Base-by-base conservation (phyloP, 108 stramenopile species). In the Hondaea fermentalgiana region DNA sequence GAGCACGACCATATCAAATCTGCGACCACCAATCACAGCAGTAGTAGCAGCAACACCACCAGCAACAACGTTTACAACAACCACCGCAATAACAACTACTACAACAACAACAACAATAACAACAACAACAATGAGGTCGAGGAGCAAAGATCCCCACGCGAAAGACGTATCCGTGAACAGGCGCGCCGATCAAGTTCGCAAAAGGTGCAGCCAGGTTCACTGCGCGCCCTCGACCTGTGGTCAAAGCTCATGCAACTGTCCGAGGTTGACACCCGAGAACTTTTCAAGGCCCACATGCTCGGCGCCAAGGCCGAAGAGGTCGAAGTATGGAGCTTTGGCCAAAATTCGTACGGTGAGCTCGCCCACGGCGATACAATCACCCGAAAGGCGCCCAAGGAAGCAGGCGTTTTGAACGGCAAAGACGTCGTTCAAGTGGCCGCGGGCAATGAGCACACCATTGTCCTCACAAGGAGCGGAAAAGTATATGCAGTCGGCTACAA, bases 261-360 rank as follows among this genome's bases (percentile, higher is more conserved):
- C 4, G 51, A 83, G 19, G 87, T 47, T 60, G 83, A 69, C 49
- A 72, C 53, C 5, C 58, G 42, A 42, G 59, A 89, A 29, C 72
- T 28, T 12, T 83, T 53, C 76, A 47, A 53, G 45, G 76, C 76
- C 6, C 76, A 83, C n/a, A 83, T 83, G 51, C 45, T 83, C 45
- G 76, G 76, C 51, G 45, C 76, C 19, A 47, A 83, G 23, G 23
- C 45, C n/a, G 76, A 83, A 83, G 76, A 83, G 19, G 76, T 83
- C 3, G 92, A 92, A 72, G 92, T 94, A 4, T 94, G 93, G 92
- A 92, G 91, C 57, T 93, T 93, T 87, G 93, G 93, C 16, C 93
- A 94, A 60, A 94, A 94, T 59, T 91, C 91, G 23, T 94, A 94
- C 71, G 93, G 93, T 5, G 93, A 94, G 53, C 93, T 94, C 44